Evolutionary conservation across 2,329 filamentous ascomycete species (phyloP).

Genomic region (Amesomyces nigricolor): DNA sequence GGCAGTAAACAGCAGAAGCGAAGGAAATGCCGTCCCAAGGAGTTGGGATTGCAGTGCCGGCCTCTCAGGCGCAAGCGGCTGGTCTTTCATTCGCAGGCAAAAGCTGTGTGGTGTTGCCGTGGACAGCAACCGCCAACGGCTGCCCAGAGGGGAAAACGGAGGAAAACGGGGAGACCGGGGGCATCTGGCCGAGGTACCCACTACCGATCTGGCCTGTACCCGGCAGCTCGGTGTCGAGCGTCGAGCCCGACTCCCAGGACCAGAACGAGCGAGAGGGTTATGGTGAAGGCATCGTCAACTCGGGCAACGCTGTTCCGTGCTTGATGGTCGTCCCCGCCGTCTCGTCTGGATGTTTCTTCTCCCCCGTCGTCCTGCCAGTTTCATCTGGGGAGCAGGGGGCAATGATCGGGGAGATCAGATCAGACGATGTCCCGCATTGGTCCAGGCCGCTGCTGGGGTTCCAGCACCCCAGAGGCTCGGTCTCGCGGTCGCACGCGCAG

Average conservation of each 20-base stretch:
- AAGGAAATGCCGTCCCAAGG: constrained; percentile 7
- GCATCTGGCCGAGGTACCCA: constrained; percentile 16
- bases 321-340: not conserved
- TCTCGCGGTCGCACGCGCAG: not conserved
- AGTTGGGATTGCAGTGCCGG: constrained; percentile 10
- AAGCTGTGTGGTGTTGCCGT: not conserved
- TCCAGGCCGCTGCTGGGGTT: not conserved
- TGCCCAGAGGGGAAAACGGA: constrained; percentile 10
- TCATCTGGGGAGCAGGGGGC: too few species aligned
- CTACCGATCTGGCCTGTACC: constrained; percentile 15
- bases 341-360: too few species aligned
- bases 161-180: constrained; percentile 15
- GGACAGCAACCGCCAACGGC: not conserved
- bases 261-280: not conserved
- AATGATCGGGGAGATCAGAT: not conserved
- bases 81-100: not conserved
- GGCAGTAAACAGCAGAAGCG: constrained; percentile 3
- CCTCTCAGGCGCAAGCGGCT: not conserved
- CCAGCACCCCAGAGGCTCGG: not conserved
- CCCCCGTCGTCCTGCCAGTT: not conserved
- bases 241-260: constrained; percentile 1
- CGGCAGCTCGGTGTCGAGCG: not conserved
- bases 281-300: not conserved
- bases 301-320: constrained; percentile 2
- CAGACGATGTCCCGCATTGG: not conserved